Conservation (phyloP, 768 basidiomycete genomes). For the Boletus patriciae region DNA sequence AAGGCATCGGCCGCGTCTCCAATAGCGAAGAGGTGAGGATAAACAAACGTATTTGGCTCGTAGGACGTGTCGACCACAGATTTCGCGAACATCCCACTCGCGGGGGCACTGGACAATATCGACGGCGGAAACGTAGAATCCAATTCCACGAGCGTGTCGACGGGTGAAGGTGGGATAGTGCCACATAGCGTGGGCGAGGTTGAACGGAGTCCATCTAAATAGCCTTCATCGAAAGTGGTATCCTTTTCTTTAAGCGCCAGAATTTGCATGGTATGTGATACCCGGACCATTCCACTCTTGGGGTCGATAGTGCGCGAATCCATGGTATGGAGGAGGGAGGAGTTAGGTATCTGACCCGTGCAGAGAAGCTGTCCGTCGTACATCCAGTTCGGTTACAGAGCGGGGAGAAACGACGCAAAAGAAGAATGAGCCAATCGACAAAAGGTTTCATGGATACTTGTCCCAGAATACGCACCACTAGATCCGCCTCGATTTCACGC, state of each 20-base stretch:
- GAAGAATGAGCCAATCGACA: neutral
- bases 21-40: constrained; percentile 58
- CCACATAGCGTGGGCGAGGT: constrained; percentile 8
- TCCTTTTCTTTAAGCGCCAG: neutral
- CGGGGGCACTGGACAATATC: neutral
- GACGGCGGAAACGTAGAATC: neutral
- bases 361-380: constrained; percentile 47
- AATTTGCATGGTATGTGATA: constrained; percentile 55
- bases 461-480: constrained; percentile 41
- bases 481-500: constrained; percentile 50
- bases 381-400: neutral
- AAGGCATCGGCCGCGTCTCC: constrained; percentile 67
- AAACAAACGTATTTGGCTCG: constrained; percentile 14
- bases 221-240: neutral
- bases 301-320: constrained; percentile 43
- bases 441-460: neutral
- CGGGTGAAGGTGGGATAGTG: constrained; percentile 6
- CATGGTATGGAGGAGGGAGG: constrained; percentile 43
- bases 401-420: neutral
- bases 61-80: constrained; percentile 23
- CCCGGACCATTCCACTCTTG: constrained; percentile 41
- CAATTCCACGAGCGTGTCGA: constrained; percentile 11
- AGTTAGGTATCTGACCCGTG: constrained; percentile 62
- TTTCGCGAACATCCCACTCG: neutral
- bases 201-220: neutral